Percentiles rank a stretch among this genome's conserved stretches.
Evolutionary conservation across 305 asterid species (phyloP).

Genomic region (Solanum hybrid): DNA sequence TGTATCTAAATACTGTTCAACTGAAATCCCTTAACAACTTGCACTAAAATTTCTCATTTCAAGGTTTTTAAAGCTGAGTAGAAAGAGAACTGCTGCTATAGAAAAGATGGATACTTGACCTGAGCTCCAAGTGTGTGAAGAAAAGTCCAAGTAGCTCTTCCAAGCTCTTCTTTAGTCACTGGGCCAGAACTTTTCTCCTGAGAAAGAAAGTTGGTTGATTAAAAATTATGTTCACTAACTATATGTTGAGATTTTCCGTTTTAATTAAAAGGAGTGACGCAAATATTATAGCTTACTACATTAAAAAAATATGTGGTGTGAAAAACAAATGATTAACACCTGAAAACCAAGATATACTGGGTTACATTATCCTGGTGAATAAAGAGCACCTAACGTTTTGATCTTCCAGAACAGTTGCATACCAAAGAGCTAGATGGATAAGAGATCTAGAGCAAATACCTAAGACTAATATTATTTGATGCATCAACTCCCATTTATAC

Average conservation of each 20-base stretch:
- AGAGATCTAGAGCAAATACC: background rate
- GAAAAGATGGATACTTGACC: slow-evolving; percentile 26
- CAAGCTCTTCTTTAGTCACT: slow-evolving; percentile 78
- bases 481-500: background rate
- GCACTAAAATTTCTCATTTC: background rate
- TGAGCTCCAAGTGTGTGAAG: slow-evolving; percentile 96
- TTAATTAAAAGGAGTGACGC: background rate
- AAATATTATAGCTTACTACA: background rate
- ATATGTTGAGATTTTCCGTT: background rate
- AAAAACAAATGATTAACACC: background rate
- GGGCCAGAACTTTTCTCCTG: slow-evolving; percentile 52
- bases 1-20: background rate
- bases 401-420: background rate
- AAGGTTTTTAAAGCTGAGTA: background rate
- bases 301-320: background rate
- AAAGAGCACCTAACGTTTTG: background rate
- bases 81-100: background rate
- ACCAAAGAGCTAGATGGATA: background rate
- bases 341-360: background rate
- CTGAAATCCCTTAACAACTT: background rate
- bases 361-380: background rate
- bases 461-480: background rate
- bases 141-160: slow-evolving; percentile 93
- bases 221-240: background rate
- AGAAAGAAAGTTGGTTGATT: background rate